These are phyloP conservation scores for Ambrosiella xylebori DNA, from an alignment of 2,329 filamentous ascomycete species.

Conservation along the genomic window DNA sequence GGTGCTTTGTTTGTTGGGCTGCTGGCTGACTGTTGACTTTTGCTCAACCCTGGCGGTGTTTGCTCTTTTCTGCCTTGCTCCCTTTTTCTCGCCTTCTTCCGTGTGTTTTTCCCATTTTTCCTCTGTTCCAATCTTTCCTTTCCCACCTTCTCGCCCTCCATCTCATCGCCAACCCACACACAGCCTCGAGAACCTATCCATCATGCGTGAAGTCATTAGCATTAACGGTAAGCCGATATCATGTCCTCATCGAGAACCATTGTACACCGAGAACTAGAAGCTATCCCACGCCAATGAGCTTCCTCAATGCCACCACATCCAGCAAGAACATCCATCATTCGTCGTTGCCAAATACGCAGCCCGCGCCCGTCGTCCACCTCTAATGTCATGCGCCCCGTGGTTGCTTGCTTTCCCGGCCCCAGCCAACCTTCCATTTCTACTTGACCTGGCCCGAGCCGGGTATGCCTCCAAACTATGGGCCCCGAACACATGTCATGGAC, in stretches of 20 bases:
- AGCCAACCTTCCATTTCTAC: neutral
- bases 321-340: neutral
- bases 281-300: neutral
- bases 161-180: conserved; percentile 3
- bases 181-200: conserved; percentile 20
- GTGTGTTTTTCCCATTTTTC: conserved; percentile 5
- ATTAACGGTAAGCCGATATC: conserved; percentile 66
- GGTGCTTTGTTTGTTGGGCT: conserved; percentile 1
- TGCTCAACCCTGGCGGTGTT: conserved; percentile 17
- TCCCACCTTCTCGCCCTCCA: conserved; percentile 6
- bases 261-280: neutral
- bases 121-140: conserved; percentile 5
- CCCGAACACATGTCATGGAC: neutral
- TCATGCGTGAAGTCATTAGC: conserved; percentile 98
- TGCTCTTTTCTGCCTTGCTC: conserved; percentile 16
- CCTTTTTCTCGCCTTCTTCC: conserved; percentile 15
- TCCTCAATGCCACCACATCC: neutral
- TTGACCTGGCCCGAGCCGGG: neutral
- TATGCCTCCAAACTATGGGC: neutral
- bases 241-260: neutral
- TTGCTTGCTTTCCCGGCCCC: neutral
- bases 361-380: neutral
- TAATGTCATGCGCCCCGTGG: neutral
- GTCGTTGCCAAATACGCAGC: neutral
- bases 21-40: conserved; percentile 17